phyloP scores from a whole-genome alignment of 2,329 filamentous ascomycete genomes.

The Calonectria ilicicola region DNA sequence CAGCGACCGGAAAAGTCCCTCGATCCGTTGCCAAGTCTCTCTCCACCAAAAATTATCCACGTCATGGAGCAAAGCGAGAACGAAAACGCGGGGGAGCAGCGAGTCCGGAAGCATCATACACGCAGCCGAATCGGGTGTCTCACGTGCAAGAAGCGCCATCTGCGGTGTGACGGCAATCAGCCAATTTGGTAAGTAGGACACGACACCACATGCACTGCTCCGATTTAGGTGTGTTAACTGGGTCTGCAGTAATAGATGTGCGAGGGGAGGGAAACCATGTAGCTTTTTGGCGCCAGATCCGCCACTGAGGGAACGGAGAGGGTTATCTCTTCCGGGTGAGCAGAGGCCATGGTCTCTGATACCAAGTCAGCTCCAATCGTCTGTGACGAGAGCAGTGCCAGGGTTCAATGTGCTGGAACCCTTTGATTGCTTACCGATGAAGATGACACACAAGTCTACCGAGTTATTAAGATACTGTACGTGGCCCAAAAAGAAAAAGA shows the following conservation, averaged over 20 bases:
- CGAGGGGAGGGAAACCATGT: neutral
- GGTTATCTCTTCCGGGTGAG: neutral
- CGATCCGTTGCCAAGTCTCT: neutral
- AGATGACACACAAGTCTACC: neutral
- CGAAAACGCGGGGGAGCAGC: neutral
- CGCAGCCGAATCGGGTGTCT: constrained; percentile 36
- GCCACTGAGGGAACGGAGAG: neutral
- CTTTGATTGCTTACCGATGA: neutral
- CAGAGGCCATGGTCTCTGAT: neutral
- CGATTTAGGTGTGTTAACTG: neutral
- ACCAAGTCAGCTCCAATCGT: neutral
- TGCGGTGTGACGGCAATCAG: constrained; percentile 34
- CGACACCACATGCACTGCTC: neutral
- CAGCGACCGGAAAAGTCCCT: neutral
- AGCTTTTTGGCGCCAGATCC: neutral
- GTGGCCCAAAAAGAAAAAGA: neutral
- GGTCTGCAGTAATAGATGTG: neutral
- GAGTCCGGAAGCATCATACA: constrained; percentile 33
- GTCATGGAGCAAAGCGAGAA: neutral
- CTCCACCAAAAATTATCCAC: neutral
- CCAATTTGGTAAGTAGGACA: constrained; percentile 5
- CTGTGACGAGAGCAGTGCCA: neutral
- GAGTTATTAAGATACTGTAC: neutral
- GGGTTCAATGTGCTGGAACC: neutral
- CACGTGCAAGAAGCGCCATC: constrained; percentile 36